Base-by-base conservation (phyloP, 306 rosid genomes). In the Cajanus cajan region DNA sequence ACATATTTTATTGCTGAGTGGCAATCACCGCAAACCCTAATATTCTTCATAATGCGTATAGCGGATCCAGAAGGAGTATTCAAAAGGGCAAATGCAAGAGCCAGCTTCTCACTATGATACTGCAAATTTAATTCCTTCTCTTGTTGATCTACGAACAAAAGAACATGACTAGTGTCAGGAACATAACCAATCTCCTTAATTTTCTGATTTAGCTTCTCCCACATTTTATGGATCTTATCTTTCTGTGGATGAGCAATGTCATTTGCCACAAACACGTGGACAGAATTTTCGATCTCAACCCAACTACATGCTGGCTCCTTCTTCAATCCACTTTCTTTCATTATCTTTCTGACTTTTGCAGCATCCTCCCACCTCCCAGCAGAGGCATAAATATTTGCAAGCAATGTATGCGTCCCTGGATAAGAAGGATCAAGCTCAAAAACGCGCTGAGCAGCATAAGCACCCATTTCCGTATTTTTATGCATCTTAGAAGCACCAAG, bases 291-390 rank as follows among this genome's bases (percentile, higher is more conserved):
- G 54, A 86, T 83, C 73, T 86, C 87, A 73, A 86, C 89, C 89
- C 89, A 86, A 43, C 89, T 86, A 80, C 88, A 85, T n/a, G 88
- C 88, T 4, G 88, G 88, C 52, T 85, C 83, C 81, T 85, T 85
- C 81, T 85, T 86, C 75, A 86, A 55, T 36, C 87, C 87, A 55
- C 87, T 83, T 39, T 76, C 81, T 72, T 75, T 83, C 89, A 86
- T 86, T 52, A 44, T 41, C 64, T 77, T 86, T 54, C 85, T 77
- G 68, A 86, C 80, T 59, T 78, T 82, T 73, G 89, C 89, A 36
- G 57, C 89, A 11, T 86, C 89, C 52, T 36, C 65, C 89, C 87
- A 86, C 59, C 83, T 78, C 58, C 87, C 85, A 72, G 87, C 85
- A 68, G 89, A 77, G 74, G 89, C 89, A 73, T 83, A 86, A 54